Conservation (phyloP, 768 basidiomycete genomes). For the Russula lepida region DNA sequence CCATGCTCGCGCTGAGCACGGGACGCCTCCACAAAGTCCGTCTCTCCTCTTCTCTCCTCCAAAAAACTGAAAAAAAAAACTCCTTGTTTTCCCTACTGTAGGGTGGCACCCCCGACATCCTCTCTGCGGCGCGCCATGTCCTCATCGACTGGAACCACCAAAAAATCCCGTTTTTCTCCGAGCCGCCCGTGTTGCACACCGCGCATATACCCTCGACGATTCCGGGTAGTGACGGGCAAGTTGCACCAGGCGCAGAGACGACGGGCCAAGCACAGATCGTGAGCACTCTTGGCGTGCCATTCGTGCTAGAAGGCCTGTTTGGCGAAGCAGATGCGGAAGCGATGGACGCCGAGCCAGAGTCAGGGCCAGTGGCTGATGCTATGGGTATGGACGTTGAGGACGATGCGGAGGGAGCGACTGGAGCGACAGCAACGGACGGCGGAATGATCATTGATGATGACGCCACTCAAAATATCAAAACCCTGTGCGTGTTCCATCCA, state of each 20-base stretch:
- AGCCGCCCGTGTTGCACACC: constrained; percentile 71
- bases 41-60: not conserved
- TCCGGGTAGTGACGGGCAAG: constrained; percentile 30
- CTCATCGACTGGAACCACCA: constrained; percentile 85
- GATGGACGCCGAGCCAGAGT: constrained; percentile 36
- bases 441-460: constrained; percentile 7
- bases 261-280: constrained; percentile 80
- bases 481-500: not conserved
- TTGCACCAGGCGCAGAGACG: constrained; percentile 68
- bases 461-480: too few species aligned
- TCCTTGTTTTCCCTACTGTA: not conserved
- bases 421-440: not conserved
- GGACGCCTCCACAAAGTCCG: constrained; percentile 78
- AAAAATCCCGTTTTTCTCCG: constrained; percentile 84
- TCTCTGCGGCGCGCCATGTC: not conserved
- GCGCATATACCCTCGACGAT: constrained; percentile 54
- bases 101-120: not conserved
- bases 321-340: constrained; percentile 63
- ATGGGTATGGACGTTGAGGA: constrained; percentile 13
- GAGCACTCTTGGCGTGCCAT: constrained; percentile 60
- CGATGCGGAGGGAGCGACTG: not conserved
- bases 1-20: constrained; percentile 76
- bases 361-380: constrained; percentile 18
- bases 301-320: constrained; percentile 75
- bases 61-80: not conserved